phyloP scores from a whole-genome alignment of 345 rosid species.

The Raphanus sativus region DNA sequence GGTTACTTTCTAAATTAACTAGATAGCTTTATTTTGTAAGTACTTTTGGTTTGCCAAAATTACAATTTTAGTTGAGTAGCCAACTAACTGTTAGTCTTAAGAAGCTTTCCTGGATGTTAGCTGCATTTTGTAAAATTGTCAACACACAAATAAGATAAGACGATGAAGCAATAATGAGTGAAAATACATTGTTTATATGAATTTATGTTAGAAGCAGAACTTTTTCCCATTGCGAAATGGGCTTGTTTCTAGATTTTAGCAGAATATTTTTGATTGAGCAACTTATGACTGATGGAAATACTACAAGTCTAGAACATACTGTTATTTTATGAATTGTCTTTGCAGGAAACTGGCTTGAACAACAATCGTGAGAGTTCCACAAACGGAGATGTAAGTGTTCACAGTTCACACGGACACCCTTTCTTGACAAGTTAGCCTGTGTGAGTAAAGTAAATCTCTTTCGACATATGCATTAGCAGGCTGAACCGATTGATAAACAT shows the following conservation, averaged over 20 bases:
- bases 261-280: neutral
- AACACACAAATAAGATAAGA: slow-evolving; percentile 4
- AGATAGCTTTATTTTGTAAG: slow-evolving; percentile 14
- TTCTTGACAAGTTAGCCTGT: slow-evolving; percentile 36
- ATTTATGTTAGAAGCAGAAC: slow-evolving; percentile 11
- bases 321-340: slow-evolving; percentile 24
- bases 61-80: neutral
- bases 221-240: slow-evolving; percentile 11
- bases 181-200: neutral
- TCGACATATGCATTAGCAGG: slow-evolving; percentile 53
- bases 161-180: neutral
- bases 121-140: slow-evolving; percentile 10
- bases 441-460: slow-evolving; percentile 29
- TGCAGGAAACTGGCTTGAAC: slow-evolving; percentile 72
- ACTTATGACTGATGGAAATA: slow-evolving; percentile 1
- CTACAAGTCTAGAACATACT: neutral
- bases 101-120: slow-evolving; percentile 15
- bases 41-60: neutral
- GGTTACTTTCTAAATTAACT: slow-evolving; percentile 49
- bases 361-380: slow-evolving; percentile 45
- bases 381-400: slow-evolving; percentile 62
- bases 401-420: slow-evolving; percentile 36
- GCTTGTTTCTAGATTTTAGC: slow-evolving; percentile 3
- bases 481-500: slow-evolving; percentile 61
- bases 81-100: slow-evolving; percentile 10